Evolutionary conservation across 441 rosid species (phyloP), one percentile per base, ranked within the genome.

Genomic region (Jatropha podagrica): DNA sequence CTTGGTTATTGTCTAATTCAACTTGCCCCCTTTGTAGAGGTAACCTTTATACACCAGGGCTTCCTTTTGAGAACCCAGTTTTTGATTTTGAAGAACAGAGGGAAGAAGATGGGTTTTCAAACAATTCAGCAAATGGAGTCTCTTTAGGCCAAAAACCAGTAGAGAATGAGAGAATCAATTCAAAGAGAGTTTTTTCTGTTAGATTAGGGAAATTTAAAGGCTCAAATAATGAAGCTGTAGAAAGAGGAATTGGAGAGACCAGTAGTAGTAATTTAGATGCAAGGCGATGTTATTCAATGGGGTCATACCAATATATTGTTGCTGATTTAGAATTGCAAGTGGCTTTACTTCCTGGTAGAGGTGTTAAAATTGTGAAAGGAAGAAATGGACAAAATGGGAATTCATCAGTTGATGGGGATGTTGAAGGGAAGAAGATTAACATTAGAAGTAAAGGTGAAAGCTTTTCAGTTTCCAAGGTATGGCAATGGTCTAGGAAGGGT

Each of bases 241-340:
- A 76, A 56, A 83, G 80, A 65, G 80, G 60, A 83, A 88, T 61
- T 70, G 81, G 77, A 52, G 87, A 84, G 49, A 79, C 73, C 3
- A 85, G 88, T 63, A 79, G 84, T 40, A 76, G 84, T 62, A 69
- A 74, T 49, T 69, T 86, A 78, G 91, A 85, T 79, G 78, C 83
- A 44, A 85, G 97, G 72, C 89, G 93, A 77, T 92, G 97, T 74
- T 90, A 79, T 68, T 92, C 93, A 41, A 90, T 90, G 97, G 97
- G 93, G 3, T 83, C 90, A 20, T 88, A 77, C 74, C 90, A 89
- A 76, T 92, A 90, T 75, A 85, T 89, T 51, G 91, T 85, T 52
- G 83, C 91, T 77, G 96, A 89, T 65, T 87, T 86, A 68, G 89
- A 91, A 44, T 82, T 91, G 64, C 89, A 87, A 18, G 89, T 89